Percentiles rank a stretch among this genome's conserved stretches.
These are phyloP conservation scores for Cyberlindnera veronae DNA, from an alignment of 805 yeast species.

Conservation along the genomic window DNA sequence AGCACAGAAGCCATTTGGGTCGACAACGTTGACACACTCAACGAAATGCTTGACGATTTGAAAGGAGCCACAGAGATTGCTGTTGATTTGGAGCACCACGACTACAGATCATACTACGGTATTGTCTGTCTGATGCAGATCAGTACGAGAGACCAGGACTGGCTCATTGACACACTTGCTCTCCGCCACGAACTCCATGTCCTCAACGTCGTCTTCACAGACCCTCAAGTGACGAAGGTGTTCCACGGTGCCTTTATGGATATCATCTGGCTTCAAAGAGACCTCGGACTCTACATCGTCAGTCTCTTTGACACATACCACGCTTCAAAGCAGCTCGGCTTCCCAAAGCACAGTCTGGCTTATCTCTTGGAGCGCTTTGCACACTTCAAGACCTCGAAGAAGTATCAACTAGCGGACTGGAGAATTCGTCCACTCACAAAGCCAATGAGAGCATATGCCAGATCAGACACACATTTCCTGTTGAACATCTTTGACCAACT, in stretches of 20 bases:
- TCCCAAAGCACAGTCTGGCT: slow-evolving; percentile 82
- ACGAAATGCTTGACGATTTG: slow-evolving; percentile 53
- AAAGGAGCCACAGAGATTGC: slow-evolving; percentile 62
- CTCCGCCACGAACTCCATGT: slow-evolving; percentile 66
- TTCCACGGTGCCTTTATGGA: slow-evolving; percentile 98
- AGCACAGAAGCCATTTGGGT: slow-evolving; percentile 68
- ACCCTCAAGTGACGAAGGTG: slow-evolving; percentile 80
- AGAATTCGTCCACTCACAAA: slow-evolving; percentile 77
- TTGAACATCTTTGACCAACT: slow-evolving; percentile 75
- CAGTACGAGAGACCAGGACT: slow-evolving; percentile 76
- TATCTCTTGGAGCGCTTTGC: slow-evolving; percentile 78
- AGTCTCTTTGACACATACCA: slow-evolving; percentile 88
- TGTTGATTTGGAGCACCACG: slow-evolving; percentile 95
- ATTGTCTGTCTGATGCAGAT: slow-evolving; percentile 92
- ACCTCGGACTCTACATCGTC: slow-evolving; percentile 86
- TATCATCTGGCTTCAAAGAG: slow-evolving; percentile 94
- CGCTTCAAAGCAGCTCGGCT: slow-evolving; percentile 77
- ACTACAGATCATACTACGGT: slow-evolving; percentile 85
- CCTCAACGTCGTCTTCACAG: slow-evolving; percentile 72
- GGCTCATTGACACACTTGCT: slow-evolving; percentile 79
- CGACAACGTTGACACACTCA: slow-evolving; percentile 50
- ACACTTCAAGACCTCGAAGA: slow-evolving; percentile 82
- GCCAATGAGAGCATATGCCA: slow-evolving; percentile 80
- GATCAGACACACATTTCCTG: slow-evolving; percentile 92
- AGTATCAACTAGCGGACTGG: slow-evolving; percentile 97